Evolutionary conservation across 768 basidiomycete genomes (phyloP).

Genomic region (Tulasnella sp.): DNA sequence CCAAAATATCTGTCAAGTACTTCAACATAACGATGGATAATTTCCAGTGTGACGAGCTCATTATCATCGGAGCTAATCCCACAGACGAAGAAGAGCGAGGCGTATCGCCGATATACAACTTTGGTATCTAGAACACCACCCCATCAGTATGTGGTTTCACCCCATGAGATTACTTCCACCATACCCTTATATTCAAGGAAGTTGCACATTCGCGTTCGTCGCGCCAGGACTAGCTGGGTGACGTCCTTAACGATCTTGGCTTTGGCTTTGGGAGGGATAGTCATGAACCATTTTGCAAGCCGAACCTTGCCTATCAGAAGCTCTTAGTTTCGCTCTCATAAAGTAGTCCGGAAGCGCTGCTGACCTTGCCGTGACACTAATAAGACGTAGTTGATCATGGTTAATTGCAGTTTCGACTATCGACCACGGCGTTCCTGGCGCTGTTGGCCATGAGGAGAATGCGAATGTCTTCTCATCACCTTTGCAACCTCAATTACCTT

Average conservation of each 20-base stretch:
- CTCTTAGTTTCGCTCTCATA: conserved; percentile 14
- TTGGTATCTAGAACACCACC: conserved; percentile 29
- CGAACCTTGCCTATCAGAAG: conserved; percentile 67
- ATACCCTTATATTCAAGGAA: conserved; percentile 92
- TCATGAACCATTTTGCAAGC: conserved; percentile 91
- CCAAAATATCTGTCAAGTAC: conserved; percentile 51
- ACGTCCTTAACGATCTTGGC: conserved; percentile 92
- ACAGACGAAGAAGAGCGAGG: conserved; percentile 37
- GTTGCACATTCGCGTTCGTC: conserved; percentile 88
- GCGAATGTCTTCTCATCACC: too few species aligned
- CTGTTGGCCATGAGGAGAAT: too few species aligned
- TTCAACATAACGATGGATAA: conserved; percentile 37
- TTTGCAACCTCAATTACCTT: too few species aligned
- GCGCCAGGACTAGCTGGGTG: conserved; percentile 79
- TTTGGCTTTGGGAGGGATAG: conserved; percentile 68
- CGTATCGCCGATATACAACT: conserved; percentile 38
- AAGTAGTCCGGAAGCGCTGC: background rate
- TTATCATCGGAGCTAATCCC: conserved; percentile 36
- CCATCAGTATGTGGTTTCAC: background rate
- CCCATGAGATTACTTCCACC: conserved; percentile 19
- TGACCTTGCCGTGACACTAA: conserved; percentile 85
- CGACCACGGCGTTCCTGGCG: background rate
- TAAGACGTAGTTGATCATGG: conserved; percentile 86
- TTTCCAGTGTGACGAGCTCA: conserved; percentile 37
- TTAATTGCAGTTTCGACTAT: background rate